Conservation (phyloP, 1,139 yeast genomes). For the Debaryomyces nepalensis region DNA sequence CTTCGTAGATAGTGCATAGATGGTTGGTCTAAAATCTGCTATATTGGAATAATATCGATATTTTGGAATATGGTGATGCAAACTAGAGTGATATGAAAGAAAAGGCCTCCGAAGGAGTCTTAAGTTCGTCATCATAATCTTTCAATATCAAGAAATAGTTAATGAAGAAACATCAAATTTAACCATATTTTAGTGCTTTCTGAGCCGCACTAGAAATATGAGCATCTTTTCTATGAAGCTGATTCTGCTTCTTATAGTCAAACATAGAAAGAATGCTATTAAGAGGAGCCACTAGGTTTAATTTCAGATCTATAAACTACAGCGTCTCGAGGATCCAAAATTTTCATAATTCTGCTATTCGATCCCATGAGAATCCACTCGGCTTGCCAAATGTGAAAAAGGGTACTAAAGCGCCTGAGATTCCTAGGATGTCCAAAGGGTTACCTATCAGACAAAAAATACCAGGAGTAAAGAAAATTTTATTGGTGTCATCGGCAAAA, state of each 20-base stretch:
- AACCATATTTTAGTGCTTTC: too few relatives aligned
- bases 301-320: neutral
- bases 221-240: neutral
- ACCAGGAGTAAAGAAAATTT: slow-evolving; percentile 62
- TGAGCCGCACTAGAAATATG: neutral
- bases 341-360: slow-evolving; percentile 11
- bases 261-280: neutral
- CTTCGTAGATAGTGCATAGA: slow-evolving; percentile 88
- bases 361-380: slow-evolving; percentile 39
- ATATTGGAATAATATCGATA: neutral
- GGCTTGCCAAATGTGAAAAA: slow-evolving; percentile 54
- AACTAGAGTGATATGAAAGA: neutral
- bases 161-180: too few relatives aligned
- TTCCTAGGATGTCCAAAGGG: slow-evolving; percentile 50
- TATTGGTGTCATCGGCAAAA: slow-evolving; percentile 78
- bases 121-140: too few relatives aligned
- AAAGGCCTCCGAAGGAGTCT: too few relatives aligned
- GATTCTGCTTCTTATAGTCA: neutral
- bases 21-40: slow-evolving; percentile 55
- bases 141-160: too few relatives aligned
- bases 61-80: neutral
- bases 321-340: neutral
- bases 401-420: slow-evolving; percentile 28
- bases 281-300: neutral
- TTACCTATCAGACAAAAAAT: slow-evolving; percentile 60